Evolutionary conservation across 2,329 filamentous ascomycete species (phyloP).

Genomic region (Phoma sp.): DNA sequence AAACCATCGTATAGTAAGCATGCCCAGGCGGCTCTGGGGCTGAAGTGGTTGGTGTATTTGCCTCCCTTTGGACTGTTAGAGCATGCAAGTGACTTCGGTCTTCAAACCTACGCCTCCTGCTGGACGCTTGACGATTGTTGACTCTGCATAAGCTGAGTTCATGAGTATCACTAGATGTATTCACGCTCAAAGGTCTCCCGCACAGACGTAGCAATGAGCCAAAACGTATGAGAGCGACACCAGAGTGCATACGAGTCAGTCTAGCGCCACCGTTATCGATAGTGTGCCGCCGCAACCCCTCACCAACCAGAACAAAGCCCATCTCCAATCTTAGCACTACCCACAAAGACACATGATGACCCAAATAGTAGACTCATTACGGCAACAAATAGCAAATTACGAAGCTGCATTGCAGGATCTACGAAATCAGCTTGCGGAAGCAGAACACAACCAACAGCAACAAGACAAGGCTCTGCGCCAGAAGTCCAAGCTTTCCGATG

Average conservation of each 20-base stretch:
- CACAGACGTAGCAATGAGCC: too few relatives aligned
- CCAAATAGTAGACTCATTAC: conserved; percentile 47
- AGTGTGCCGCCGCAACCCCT: not conserved
- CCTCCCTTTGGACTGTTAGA: too few relatives aligned
- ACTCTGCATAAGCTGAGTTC: too few relatives aligned
- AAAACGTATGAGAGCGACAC: too few relatives aligned
- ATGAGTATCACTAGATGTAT: too few relatives aligned
- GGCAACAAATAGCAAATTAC: conserved; percentile 52
- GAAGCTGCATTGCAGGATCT: conserved; percentile 52
- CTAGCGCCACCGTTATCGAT: conserved; percentile 5
- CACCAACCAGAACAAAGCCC: conserved; percentile 6
- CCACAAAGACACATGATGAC: conserved; percentile 4
- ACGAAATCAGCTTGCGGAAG: conserved; percentile 52
- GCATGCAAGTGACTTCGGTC: too few relatives aligned
- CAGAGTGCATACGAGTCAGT: not conserved
- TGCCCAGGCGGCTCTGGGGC: too few relatives aligned
- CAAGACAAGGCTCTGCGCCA: conserved; percentile 30
- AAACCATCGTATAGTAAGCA: too few relatives aligned
- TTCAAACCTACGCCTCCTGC: not conserved
- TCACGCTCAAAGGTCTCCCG: too few relatives aligned
- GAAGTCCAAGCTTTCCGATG: conserved; percentile 24
- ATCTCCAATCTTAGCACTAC: not conserved
- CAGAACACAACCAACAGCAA: conserved; percentile 47
- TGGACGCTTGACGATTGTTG: too few relatives aligned
- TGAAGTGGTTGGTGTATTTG: too few relatives aligned